These are phyloP conservation scores for Talaromyces liani DNA, from an alignment of 495 filamentous ascomycete genomes.

Conservation along the genomic window DNA sequence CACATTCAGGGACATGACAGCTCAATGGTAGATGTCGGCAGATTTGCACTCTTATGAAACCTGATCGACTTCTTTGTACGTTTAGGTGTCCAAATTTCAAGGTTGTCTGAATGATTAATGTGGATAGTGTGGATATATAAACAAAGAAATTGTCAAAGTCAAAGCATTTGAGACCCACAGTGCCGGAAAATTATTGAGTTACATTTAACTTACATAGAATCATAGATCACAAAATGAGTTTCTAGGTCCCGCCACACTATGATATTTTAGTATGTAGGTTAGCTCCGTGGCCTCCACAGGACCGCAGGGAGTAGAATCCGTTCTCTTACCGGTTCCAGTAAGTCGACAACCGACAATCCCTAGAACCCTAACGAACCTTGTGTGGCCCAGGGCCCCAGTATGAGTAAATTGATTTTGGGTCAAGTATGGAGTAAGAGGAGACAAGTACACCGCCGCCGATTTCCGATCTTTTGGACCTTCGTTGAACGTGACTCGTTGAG, in stretches of 20 bases:
- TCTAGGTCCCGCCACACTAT: neutral
- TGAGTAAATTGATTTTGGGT: neutral
- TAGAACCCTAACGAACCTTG: too few relatives aligned
- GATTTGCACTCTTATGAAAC: neutral
- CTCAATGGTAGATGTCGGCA: too few relatives aligned
- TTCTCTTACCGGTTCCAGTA: neutral
- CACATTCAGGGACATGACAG: too few relatives aligned
- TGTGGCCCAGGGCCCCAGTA: neutral
- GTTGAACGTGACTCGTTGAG: neutral
- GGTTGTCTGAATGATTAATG: neutral
- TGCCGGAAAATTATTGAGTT: neutral
- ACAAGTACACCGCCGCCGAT: neutral
- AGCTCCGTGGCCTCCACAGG: neutral
- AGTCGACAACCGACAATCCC: neutral
- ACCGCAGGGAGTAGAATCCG: neutral
- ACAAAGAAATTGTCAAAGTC: too few relatives aligned
- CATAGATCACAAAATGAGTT: neutral
- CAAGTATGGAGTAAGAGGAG: neutral
- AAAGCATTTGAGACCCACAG: neutral
- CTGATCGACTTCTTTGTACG: neutral
- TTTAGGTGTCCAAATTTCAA: neutral
- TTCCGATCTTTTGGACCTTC: neutral
- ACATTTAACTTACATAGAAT: neutral
- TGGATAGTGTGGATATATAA: neutral
- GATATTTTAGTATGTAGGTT: neutral